Evolutionary conservation across 257 asterid species (phyloP).

Genomic region (Leptodermis oblonga): DNA sequence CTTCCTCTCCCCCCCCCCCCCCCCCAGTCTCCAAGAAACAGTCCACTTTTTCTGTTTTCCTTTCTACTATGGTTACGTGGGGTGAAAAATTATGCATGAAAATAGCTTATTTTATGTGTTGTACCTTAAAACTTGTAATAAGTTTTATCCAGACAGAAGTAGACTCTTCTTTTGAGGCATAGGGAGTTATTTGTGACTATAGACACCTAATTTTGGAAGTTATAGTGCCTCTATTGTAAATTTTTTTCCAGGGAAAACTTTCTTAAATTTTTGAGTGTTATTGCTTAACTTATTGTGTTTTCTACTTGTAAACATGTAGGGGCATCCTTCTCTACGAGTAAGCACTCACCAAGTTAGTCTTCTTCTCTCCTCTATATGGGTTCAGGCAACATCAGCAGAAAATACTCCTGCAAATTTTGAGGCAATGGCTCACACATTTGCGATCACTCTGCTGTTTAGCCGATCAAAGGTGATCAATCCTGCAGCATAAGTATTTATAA

Average conservation of each 20-base stretch:
- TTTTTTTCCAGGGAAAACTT: not conserved
- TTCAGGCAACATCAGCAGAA: conserved; percentile 38
- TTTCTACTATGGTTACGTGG: not conserved
- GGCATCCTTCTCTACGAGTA: conserved; percentile 38
- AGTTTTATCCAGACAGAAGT: not conserved
- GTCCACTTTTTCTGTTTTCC: not conserved
- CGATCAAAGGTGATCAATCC: conserved; percentile 39
- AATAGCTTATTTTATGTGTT: not conserved
- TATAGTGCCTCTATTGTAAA: not conserved
- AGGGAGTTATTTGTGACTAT: not conserved
- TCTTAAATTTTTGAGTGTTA: not conserved
- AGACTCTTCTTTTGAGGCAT: not conserved
- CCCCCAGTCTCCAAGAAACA: not conserved
- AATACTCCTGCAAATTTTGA: conserved; percentile 43
- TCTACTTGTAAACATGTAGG: conserved; percentile 26
- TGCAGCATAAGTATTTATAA: not conserved
- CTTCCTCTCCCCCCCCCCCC: too few species aligned
- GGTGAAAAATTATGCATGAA: not conserved
- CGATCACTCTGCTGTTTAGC: conserved; percentile 37
- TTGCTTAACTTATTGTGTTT: not conserved
- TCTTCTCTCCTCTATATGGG: conserved; percentile 52
- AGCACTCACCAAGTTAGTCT: conserved; percentile 48
- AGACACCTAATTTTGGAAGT: not conserved
- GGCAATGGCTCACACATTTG: conserved; percentile 46
- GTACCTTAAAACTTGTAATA: not conserved